Base-by-base conservation (phyloP, 2,329 filamentous ascomycete genomes). In the Aureobasidium sp. region DNA sequence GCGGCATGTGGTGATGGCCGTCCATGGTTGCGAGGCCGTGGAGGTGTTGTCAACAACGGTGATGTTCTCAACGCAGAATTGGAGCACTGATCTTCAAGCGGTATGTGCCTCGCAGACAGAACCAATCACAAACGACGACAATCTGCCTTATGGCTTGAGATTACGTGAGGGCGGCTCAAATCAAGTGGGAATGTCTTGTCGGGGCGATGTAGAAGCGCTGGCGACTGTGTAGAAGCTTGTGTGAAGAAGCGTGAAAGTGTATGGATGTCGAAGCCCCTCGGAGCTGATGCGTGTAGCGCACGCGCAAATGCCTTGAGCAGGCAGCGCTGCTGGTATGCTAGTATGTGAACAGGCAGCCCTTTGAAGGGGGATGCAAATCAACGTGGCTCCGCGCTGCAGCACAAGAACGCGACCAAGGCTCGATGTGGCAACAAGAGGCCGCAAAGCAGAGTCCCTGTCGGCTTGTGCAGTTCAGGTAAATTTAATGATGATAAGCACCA, bases 1-100 rank as follows among this genome's bases (percentile, higher is more conserved):
- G 64, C 36, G 64, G 63, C 59, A 66, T 62, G 62, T 71, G 69
- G 66, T 64, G 62, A 25, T 58, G 63, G 34, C 47, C 59, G 51
- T 61, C 62, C 57, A 60, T 61, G 32, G 29, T 48, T 34, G 61
- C 48, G 16, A 59, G 11, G 30, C 39, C 42, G 53, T 8, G 27
- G 21, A 21, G 11, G 25, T 30, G 50, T 54, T 54, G 37, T 54
- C 37, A 54, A 54, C 50, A 32, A 32, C 8, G 37, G 30, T 8
- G n/a, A 30, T 11, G 53, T 57, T 57, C 39, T 45, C 53, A 57
- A 57, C 53, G 37, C 11, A 21, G 11, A 36, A 6, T 11, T 44
- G 30, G 29, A 58, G 54, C 54, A 58, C 61, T 27, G 59, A 27
- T 27, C 47, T 39, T 42, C 57, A 36, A 45, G 58, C 57, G 41